These are phyloP conservation scores for Bisporella sp. DNA, from an alignment of 2,329 filamentous ascomycete species.

Conservation along the genomic window DNA sequence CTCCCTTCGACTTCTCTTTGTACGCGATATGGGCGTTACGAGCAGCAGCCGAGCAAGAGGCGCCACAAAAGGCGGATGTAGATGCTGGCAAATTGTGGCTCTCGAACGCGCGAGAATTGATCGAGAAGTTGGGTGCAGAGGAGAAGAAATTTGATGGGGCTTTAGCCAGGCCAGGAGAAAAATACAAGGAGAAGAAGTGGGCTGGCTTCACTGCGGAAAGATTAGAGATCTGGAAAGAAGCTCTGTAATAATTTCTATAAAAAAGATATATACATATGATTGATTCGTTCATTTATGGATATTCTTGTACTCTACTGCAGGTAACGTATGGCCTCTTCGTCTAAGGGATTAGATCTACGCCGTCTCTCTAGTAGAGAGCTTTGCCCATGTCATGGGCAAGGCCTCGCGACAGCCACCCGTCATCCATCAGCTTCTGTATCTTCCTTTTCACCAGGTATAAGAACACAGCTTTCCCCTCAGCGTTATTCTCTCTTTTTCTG, in stretches of 20 bases:
- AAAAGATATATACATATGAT: too few relatives aligned
- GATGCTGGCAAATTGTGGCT: not conserved
- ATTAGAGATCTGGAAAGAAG: not conserved
- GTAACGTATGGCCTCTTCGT: too few relatives aligned
- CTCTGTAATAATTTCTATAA: not conserved
- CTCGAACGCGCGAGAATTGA: not conserved
- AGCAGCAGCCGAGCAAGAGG: constrained; percentile 8
- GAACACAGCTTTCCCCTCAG: too few relatives aligned
- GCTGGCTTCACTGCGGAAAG: not conserved
- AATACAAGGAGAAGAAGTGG: not conserved
- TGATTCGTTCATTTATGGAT: too few relatives aligned
- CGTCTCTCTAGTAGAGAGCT: too few relatives aligned
- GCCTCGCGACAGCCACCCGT: too few relatives aligned
- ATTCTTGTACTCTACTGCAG: too few relatives aligned
- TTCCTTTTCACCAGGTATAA: too few relatives aligned
- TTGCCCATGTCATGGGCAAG: too few relatives aligned
- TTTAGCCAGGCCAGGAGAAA: not conserved
- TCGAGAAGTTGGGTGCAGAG: not conserved
- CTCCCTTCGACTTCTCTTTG: constrained; percentile 21
- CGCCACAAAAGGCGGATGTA: not conserved
- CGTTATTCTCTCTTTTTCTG: too few relatives aligned
- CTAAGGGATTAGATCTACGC: too few relatives aligned
- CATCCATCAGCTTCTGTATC: too few relatives aligned
- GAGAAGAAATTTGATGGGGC: not conserved
- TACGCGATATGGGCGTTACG: constrained; percentile 25